Evolutionary conservation across 345 rosid species (phyloP).

Genomic region (Sapria himalayana): DNA sequence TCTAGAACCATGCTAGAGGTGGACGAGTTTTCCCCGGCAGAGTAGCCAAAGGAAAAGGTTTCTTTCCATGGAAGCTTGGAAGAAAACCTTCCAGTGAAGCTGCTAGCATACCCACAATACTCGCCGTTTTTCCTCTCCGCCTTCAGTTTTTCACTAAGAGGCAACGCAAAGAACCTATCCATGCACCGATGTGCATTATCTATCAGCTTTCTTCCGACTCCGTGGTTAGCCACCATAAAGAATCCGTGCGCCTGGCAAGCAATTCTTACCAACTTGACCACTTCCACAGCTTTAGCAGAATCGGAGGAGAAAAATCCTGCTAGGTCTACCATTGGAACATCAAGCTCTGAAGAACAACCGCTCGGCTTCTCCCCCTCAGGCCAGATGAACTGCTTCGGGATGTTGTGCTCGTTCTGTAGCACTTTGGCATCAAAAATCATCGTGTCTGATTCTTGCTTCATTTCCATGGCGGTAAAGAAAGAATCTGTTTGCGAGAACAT

Average conservation of each 20-base stretch:
- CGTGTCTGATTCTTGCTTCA: no score
- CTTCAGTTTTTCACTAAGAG: conserved; percentile 45
- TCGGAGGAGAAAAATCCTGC: conserved; percentile 33
- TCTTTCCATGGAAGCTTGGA: conserved; percentile 96
- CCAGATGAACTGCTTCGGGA: conserved; percentile 79
- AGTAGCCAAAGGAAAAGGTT: conserved; percentile 58
- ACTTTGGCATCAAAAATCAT: conserved; percentile 57
- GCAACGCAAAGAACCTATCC: conserved; percentile 60
- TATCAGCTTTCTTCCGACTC: conserved; percentile 41
- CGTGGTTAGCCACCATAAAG: conserved; percentile 77
- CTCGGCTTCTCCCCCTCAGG: conserved; percentile 61
- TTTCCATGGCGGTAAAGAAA: no score
- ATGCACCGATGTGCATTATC: conserved; percentile 38
- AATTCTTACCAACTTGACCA: conserved; percentile 36
- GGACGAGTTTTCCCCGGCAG: conserved; percentile 20
- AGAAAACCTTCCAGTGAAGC: conserved; percentile 86
- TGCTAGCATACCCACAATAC: conserved; percentile 83
- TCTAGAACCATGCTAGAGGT: conserved; percentile 34
- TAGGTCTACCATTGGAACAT: conserved; percentile 65
- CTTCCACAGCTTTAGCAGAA: conserved; percentile 30
- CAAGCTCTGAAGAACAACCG: conserved; percentile 28
- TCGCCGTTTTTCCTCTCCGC: conserved; percentile 71
- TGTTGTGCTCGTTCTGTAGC: conserved; percentile 22
- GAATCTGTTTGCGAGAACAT: no score
- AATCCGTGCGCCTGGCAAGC: conserved; percentile 77